Evolutionary conservation across 768 basidiomycete species (phyloP).

Genomic region (Hypsizygus marmoreus): DNA sequence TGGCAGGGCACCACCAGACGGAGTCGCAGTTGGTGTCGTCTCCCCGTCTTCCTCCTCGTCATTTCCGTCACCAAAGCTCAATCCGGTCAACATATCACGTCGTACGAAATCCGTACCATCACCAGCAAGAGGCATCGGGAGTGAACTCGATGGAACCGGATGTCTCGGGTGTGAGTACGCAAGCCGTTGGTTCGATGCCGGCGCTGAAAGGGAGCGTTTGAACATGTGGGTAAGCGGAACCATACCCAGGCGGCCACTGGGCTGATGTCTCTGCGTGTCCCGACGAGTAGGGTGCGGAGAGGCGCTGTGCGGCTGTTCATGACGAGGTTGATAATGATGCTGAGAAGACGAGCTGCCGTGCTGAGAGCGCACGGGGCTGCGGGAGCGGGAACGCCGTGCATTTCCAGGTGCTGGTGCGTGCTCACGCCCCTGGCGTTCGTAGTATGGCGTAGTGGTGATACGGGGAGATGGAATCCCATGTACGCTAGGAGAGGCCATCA

Average conservation of each 20-base stretch:
- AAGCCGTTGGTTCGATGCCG: conserved; percentile 27
- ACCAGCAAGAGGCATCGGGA: not conserved
- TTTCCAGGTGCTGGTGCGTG: no score
- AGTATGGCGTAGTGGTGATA: no score
- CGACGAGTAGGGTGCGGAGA: not conserved
- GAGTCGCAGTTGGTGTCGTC: no score
- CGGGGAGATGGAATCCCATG: no score
- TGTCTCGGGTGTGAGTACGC: conserved; percentile 15
- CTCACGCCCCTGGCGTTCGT: no score
- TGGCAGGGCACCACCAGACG: no score
- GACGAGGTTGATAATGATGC: no score
- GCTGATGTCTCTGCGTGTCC: no score
- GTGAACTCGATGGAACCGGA: not conserved
- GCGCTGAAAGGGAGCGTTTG: conserved; percentile 64
- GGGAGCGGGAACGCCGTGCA: conserved; percentile 7
- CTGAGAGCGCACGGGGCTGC: not conserved
- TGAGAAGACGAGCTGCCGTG: no score
- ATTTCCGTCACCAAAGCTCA: no score
- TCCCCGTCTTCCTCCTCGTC: no score
- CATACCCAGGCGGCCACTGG: conserved; percentile 35
- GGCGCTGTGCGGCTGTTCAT: not conserved
- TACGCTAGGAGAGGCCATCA: no score
- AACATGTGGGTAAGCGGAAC: conserved; percentile 65
- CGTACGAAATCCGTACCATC: not conserved
- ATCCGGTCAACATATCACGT: not conserved